Percentiles rank a stretch among this genome's conserved stretches.
phyloP scores from a whole-genome alignment of 1,284 basidiomycete genomes.

The Porogramme epimiltina region DNA sequence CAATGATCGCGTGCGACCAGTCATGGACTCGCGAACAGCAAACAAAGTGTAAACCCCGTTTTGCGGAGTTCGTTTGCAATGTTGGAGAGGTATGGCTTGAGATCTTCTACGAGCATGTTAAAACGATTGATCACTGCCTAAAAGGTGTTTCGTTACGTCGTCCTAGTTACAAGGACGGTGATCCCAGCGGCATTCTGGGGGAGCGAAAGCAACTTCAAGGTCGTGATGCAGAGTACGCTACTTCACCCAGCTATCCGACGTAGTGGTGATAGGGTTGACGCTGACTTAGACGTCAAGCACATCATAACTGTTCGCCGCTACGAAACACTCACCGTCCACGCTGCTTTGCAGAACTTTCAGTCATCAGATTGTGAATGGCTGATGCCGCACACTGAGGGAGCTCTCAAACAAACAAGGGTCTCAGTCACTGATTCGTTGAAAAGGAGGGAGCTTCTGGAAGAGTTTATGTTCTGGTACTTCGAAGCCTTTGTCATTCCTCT shows the following conservation, averaged over 20 bases:
- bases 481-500: slow-evolving; percentile 84
- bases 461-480: slow-evolving; percentile 93
- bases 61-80: slow-evolving; percentile 75
- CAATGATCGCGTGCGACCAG: slow-evolving; percentile 42
- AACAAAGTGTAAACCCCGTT: slow-evolving; percentile 67
- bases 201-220: slow-evolving; percentile 65
- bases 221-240: slow-evolving; percentile 63
- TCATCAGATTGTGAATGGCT: slow-evolving; percentile 86
- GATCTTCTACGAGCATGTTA: neutral
- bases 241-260: neutral
- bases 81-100: slow-evolving; percentile 54
- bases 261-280: neutral
- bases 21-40: slow-evolving; percentile 47
- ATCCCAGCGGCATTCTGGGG: slow-evolving; percentile 85
- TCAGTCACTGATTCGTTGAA: slow-evolving; percentile 72
- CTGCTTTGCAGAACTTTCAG: slow-evolving; percentile 77
- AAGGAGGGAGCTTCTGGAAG: slow-evolving; percentile 76
- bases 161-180: slow-evolving; percentile 64
- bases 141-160: slow-evolving; percentile 75
- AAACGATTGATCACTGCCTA: neutral
- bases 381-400: slow-evolving; percentile 43
- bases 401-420: slow-evolving; percentile 46
- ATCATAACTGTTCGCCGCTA: slow-evolving; percentile 79
- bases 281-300: slow-evolving; percentile 62
- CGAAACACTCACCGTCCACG: slow-evolving; percentile 84